Evolutionary conservation across 2,329 filamentous ascomycete species (phyloP), one percentile per base, ranked within the genome.

Genomic region (Aureobasidium sp.): DNA sequence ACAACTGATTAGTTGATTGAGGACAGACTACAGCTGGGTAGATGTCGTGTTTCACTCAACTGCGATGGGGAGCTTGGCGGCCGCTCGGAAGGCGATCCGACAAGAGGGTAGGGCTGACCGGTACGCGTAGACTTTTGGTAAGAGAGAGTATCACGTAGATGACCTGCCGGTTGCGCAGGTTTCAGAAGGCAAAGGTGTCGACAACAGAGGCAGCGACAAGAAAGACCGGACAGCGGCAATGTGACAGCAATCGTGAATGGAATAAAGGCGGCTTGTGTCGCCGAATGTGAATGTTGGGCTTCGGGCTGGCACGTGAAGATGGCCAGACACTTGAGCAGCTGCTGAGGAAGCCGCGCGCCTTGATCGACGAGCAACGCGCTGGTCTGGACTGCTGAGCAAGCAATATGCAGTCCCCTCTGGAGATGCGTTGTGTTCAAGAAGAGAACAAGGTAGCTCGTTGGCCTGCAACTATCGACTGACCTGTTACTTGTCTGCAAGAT

Each of bases 41-140:
- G 54, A 59, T 59, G 54, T 59, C 44, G 57, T 60, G 57, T 60
- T 60, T 60, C 57, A 60, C 42, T 39, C 54, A 39, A 59, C 54
- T 59, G 44, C 33, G 57, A 48, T 44, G 53, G 54, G 39, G 54
- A 58, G 54, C 54, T 58, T 58, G 54, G 54, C 54, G 22, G 27
- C 24, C 57, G 35, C 24, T 57, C 53, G 40, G 53, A 47, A n/a
- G 53, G 17, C n/a, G 39, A 47, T 47, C 53, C 53, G 53, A 27
- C 45, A 24, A 27, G 22, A 48, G 45, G 14, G 19, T 54, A 54
- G 50, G 50, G 50, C 50, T 54, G 50, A 54, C 22, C 35, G 19
- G 22, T 40, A 17, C 22, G 37, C 24, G 50, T 19, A 29, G 31
- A 27, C 49, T 39, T 52, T 35, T 29, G 24, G 17, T 40, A 5